These are phyloP conservation scores for Nymphaea thermarum DNA, from an alignment of 164 flowering plant species.

Conservation along the genomic window DNA sequence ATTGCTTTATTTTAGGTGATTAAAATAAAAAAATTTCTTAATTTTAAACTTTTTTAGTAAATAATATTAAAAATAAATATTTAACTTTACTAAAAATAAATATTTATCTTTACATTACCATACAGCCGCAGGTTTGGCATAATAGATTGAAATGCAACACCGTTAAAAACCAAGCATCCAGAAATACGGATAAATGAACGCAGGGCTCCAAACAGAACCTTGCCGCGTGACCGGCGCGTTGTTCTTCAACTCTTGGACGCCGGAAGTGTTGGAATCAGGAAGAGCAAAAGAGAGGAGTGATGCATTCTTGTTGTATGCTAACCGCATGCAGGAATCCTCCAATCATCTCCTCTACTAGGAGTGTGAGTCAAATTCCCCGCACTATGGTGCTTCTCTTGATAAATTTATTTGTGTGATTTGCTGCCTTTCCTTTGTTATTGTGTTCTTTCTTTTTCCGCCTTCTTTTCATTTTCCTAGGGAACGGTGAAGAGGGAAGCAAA, in stretches of 20 bases:
- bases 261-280: not conserved
- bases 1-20: too few relatives aligned
- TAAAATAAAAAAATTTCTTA: too few relatives aligned
- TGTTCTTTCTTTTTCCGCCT: not conserved
- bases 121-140: not conserved
- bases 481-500: slow-evolving; percentile 3
- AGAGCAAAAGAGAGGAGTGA: not conserved
- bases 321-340: not conserved
- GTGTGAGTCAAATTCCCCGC: not conserved
- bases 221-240: not conserved
- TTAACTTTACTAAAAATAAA: too few relatives aligned
- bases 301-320: not conserved
- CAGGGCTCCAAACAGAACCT: too few relatives aligned
- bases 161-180: too few relatives aligned
- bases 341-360: not conserved
- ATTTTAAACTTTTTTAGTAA: too few relatives aligned
- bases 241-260: too few relatives aligned
- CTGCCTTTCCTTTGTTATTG: not conserved
- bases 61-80: too few relatives aligned
- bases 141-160: not conserved
- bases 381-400: not conserved
- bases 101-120: not conserved
- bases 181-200: too few relatives aligned
- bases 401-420: not conserved
- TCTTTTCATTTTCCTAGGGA: not conserved